These are phyloP conservation scores for Graphiopsis chlorocephala DNA, from an alignment of 2,329 filamentous ascomycete genomes.

Conservation along the genomic window DNA sequence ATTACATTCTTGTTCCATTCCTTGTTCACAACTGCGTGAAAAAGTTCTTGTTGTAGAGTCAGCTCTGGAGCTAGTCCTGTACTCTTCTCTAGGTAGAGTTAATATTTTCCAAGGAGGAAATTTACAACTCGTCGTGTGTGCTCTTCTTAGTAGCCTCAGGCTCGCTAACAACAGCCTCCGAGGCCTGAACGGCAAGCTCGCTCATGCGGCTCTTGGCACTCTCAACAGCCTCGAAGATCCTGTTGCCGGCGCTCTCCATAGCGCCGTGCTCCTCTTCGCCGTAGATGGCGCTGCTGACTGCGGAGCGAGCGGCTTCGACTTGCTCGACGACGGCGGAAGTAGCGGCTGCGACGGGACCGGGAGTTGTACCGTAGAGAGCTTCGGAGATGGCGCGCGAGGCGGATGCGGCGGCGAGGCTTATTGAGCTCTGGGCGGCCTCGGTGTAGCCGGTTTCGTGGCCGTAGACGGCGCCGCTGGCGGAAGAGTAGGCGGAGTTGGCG, in stretches of 20 bases:
- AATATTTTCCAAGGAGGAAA: background rate
- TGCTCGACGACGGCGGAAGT: conserved; percentile 48
- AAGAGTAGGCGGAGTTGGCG: conserved; percentile 50
- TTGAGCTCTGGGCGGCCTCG: conserved; percentile 53
- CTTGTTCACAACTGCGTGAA: background rate
- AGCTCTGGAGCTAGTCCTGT: background rate
- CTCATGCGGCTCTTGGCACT: conserved; percentile 13
- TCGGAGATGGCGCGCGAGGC: conserved; percentile 56
- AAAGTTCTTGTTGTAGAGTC: background rate
- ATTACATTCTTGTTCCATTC: background rate
- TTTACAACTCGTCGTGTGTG: conserved; percentile 7
- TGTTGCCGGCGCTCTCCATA: conserved; percentile 44
- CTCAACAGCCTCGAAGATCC: conserved; percentile 38
- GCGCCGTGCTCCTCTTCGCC: conserved; percentile 50
- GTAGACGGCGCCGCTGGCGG: conserved; percentile 49
- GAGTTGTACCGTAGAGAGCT: conserved; percentile 57
- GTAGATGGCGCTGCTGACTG: conserved; percentile 46
- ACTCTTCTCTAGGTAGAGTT: background rate
- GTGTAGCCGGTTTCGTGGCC: conserved; percentile 52
- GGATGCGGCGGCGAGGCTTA: conserved; percentile 54
- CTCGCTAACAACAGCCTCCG: conserved; percentile 6
- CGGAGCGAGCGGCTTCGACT: conserved; percentile 47
- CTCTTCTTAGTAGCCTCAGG: background rate
- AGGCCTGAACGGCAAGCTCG: conserved; percentile 11
- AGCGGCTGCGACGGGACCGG: conserved; percentile 42